A percentile compares a stretch with the other conserved stretches of the same genome.
phyloP scores from a whole-genome alignment of 1,139 yeast species.

The Candida labiduridarum region DNA sequence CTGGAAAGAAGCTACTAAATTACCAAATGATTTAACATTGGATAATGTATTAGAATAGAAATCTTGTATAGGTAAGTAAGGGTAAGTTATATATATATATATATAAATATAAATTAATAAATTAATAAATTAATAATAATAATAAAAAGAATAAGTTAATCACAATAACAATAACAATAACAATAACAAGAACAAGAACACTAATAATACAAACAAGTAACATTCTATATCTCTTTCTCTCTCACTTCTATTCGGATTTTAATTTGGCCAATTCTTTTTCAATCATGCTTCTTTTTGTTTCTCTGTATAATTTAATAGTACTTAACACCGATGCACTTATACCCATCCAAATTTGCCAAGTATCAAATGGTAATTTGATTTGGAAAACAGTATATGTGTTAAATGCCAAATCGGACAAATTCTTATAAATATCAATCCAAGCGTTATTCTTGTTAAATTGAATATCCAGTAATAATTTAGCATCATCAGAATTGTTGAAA shows the following conservation, averaged over 20 bases:
- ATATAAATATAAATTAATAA: not conserved
- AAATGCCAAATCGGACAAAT: conserved; percentile 44
- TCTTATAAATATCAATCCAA: conserved; percentile 44
- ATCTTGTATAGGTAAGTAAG: too few species aligned
- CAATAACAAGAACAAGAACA: too few species aligned
- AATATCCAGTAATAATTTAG: conserved; percentile 31
- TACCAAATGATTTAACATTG: conserved; percentile 29
- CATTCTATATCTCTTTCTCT: not conserved
- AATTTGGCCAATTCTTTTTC: conserved; percentile 19
- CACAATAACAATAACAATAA: too few species aligned
- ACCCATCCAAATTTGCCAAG: conserved; percentile 54
- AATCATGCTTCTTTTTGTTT: conserved; percentile 34
- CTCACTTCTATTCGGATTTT: conserved; percentile 5
- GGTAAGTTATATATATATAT: not conserved
- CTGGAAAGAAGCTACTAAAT: conserved; percentile 69
- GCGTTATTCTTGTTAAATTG: conserved; percentile 43
- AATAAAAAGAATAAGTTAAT: not conserved
- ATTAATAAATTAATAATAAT: not conserved
- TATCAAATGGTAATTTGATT: conserved; percentile 42
- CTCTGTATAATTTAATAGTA: conserved; percentile 43
- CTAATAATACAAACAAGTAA: too few species aligned
- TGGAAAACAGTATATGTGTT: conserved; percentile 48
- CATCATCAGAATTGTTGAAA: conserved; percentile 21
- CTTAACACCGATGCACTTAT: conserved; percentile 45
- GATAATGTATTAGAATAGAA: conserved; percentile 29